These are phyloP conservation scores for Aspergillus thermomutatus DNA, from an alignment of 2,329 filamentous ascomycete species.

Conservation along the genomic window DNA sequence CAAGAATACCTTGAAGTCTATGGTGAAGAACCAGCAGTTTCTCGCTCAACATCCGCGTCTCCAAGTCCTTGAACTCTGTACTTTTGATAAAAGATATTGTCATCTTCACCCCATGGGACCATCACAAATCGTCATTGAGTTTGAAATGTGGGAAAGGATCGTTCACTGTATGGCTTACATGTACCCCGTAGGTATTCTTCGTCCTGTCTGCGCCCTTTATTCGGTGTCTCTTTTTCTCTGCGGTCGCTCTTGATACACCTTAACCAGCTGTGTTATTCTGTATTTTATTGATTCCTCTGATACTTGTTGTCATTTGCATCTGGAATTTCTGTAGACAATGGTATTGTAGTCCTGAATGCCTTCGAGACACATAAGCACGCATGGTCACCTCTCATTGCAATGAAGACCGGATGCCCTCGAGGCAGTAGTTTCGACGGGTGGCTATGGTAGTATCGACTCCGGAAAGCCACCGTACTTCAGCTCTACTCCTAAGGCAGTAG, in stretches of 20 bases:
- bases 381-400: neutral
- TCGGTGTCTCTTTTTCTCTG: neutral
- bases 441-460: too few relatives aligned
- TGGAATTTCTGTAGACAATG: neutral
- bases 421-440: too few relatives aligned
- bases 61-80: neutral
- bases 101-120: neutral
- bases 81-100: neutral
- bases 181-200: neutral
- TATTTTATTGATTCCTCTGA: neutral
- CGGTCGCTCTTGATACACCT: neutral
- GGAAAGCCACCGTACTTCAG: neutral
- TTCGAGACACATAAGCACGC: neutral
- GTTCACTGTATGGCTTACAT: neutral
- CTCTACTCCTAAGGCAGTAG: neutral
- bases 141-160: neutral
- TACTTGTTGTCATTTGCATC: neutral
- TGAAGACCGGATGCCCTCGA: neutral
- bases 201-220: neutral
- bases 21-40: constrained; percentile 22
- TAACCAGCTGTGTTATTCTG: neutral
- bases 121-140: neutral
- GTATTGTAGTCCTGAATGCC: neutral
- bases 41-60: neutral
- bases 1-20: constrained; percentile 36